Evolutionary conservation across 768 basidiomycete species (phyloP).

Genomic region (Phylloporus sp.): DNA sequence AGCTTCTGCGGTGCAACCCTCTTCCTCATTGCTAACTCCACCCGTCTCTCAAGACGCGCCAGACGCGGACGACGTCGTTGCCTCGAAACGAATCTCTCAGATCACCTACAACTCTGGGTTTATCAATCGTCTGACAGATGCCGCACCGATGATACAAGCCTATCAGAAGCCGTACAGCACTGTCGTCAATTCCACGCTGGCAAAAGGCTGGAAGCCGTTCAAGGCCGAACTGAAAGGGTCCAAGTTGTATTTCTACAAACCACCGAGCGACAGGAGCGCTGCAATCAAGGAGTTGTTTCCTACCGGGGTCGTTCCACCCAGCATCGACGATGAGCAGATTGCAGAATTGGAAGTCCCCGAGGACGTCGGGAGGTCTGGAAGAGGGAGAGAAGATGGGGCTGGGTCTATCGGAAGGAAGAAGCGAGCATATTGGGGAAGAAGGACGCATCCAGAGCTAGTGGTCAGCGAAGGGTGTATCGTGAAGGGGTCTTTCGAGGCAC

Average conservation of each 20-base stretch:
- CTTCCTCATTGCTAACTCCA: conserved; percentile 46
- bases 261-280: conserved; percentile 59
- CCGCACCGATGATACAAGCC: conserved; percentile 38
- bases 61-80: conserved; percentile 29
- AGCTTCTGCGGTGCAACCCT: conserved; percentile 29
- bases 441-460: conserved; percentile 68
- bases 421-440: conserved; percentile 73
- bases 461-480: conserved; percentile 39
- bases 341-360: conserved; percentile 26
- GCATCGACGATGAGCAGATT: conserved; percentile 43
- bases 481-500: conserved; percentile 71
- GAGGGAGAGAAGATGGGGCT: conserved; percentile 29
- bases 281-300: conserved; percentile 76
- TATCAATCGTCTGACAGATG: conserved; percentile 61
- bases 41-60: conserved; percentile 44
- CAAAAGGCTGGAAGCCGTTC: conserved; percentile 83
- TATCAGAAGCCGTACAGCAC: conserved; percentile 27
- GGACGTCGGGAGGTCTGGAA: conserved; percentile 28
- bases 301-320: conserved; percentile 50
- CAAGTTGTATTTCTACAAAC: conserved; percentile 84
- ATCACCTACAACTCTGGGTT: conserved; percentile 73
- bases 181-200: conserved; percentile 35
- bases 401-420: conserved; percentile 43
- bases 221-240: conserved; percentile 81
- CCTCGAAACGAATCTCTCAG: conserved; percentile 65